phyloP scores from a whole-genome alignment of 352 stramenopile species.

The Globisporangium parvum region DNA sequence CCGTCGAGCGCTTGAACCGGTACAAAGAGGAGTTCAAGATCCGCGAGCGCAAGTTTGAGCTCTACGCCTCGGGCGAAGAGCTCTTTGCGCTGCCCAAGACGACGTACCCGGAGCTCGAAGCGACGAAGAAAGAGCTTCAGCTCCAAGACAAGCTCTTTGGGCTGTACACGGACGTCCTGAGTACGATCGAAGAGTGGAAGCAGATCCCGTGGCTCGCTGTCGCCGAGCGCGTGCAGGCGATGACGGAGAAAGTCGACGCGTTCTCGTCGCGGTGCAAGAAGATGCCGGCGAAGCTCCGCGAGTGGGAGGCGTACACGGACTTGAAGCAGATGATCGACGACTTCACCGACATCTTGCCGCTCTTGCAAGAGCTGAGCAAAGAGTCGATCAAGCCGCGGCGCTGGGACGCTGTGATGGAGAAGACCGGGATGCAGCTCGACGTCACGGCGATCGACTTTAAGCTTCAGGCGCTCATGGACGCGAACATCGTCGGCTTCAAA shows the following conservation, averaged over 20 bases:
- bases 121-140: constrained; percentile 96
- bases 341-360: constrained; percentile 94
- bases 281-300: constrained; percentile 92
- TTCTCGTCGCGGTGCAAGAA: constrained; percentile 97
- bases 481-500: constrained; percentile 88
- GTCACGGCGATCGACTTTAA: constrained; percentile 94
- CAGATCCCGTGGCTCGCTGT: constrained; percentile 94
- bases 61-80: constrained; percentile 95
- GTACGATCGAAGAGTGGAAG: constrained; percentile 97
- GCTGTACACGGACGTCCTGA: constrained; percentile 96
- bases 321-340: constrained; percentile 97
- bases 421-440: constrained; percentile 91
- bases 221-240: constrained; percentile 90
- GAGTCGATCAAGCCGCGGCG: constrained; percentile 94
- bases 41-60: constrained; percentile 94
- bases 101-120: constrained; percentile 95
- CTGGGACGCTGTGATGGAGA: constrained; percentile 96
- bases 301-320: constrained; percentile 97
- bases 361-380: constrained; percentile 96
- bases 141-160: constrained; percentile 94
- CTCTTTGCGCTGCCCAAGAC: constrained; percentile 95
- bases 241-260: constrained; percentile 96
- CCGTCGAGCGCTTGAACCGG: constrained; percentile 94
- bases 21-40: constrained; percentile 99
- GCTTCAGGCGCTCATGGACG: constrained; percentile 93